These are phyloP conservation scores for Herpotrichia juniperi DNA, from an alignment of 2,329 filamentous ascomycete species.

Conservation along the genomic window DNA sequence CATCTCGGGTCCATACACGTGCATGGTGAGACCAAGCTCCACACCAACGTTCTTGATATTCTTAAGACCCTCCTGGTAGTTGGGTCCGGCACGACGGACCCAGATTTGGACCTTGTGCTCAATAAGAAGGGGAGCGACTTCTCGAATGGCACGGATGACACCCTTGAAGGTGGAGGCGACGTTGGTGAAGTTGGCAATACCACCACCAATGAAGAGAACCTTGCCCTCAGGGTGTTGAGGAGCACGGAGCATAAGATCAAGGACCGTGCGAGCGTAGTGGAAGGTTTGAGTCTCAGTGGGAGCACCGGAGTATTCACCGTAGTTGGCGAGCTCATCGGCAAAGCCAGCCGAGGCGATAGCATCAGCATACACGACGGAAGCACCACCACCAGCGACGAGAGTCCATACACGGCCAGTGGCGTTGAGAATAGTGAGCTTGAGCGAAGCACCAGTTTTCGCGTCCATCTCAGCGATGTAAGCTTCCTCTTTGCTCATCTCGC, in stretches of 20 bases:
- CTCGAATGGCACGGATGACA: slow-evolving; percentile 93
- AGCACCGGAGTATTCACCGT: slow-evolving; percentile 99
- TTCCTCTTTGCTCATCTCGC: slow-evolving; percentile 98
- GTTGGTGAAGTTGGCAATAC: slow-evolving; percentile 99
- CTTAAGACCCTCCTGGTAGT: slow-evolving; percentile 99
- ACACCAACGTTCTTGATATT: slow-evolving; percentile 98
- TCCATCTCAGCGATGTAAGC: slow-evolving; percentile 99
- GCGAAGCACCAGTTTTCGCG: slow-evolving; percentile 97
- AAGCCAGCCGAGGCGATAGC: slow-evolving; percentile 97
- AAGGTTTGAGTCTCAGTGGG: slow-evolving; percentile 98
- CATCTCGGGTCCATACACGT: slow-evolving; percentile 82
- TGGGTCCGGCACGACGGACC: slow-evolving; percentile 89
- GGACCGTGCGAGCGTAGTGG: slow-evolving; percentile 96
- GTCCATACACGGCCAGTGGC: slow-evolving; percentile 93
- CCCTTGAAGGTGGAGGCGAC: slow-evolving; percentile 99
- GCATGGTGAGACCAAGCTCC: slow-evolving; percentile 95
- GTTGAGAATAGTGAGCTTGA: slow-evolving; percentile 98
- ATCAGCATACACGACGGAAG: slow-evolving; percentile 98
- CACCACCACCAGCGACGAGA: slow-evolving; percentile 97
- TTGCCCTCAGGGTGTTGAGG: slow-evolving; percentile 88
- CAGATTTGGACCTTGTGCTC: slow-evolving; percentile 99
- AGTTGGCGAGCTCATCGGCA: slow-evolving; percentile 96
- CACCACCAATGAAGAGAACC: slow-evolving; percentile 98
- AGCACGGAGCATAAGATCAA: slow-evolving; percentile 96
- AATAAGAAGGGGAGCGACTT: slow-evolving; percentile 81